Base-by-base conservation (phyloP, 768 basidiomycete genomes). In the Lenzites betulinus region DNA sequence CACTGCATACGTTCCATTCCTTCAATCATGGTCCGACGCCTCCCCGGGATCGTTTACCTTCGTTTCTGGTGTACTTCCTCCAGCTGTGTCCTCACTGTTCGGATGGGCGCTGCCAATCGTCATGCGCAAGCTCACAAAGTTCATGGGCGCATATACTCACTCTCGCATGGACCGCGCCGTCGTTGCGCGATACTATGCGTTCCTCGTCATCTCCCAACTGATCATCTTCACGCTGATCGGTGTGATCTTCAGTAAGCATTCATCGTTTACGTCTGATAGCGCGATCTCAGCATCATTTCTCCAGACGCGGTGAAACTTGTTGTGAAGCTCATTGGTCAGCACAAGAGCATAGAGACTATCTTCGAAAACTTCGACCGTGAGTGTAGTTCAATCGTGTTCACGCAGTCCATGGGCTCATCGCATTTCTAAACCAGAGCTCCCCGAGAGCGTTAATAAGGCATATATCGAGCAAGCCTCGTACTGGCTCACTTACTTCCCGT, bases 401-500 rank as follows among this genome's bases (percentile, higher is more conserved):
- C 15, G 7, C 1, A 28, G 15, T 6, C 23, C 6, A 42, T 0
- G 26, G 43, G 15, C 52, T 25, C 42, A 16, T 16, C 12, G 25
- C 16, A 52, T 28, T 30, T 22, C n/a, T 30, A n/a, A 38, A 39
- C 4, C 57, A 92, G 90, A 79, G 38, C 79, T 93, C 22, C 92
- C 90, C 15, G 76, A 73, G 20, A 82, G 74, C 5, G 92, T 98
- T 69, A 92, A 97, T 69, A 76, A 78, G 51, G 94, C 95, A 0
- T 99, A 98, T 68, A 88, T 98, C 66, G 84, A 90, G 68, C 96
- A 98, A 70, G 81, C 89, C 8, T 92, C 90, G 22, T 97, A 90
- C 74, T 96, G 93, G 93, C 76, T 96, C 51, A 96, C 93, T 3
- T 95, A 87, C 78, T 93, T 95, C 79, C 93, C 95, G 88, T 93